Percentiles rank a stretch among this genome's conserved stretches.
Conservation (phyloP, 1,139 yeast genomes). For the Sugiyamaella sp. region DNA sequence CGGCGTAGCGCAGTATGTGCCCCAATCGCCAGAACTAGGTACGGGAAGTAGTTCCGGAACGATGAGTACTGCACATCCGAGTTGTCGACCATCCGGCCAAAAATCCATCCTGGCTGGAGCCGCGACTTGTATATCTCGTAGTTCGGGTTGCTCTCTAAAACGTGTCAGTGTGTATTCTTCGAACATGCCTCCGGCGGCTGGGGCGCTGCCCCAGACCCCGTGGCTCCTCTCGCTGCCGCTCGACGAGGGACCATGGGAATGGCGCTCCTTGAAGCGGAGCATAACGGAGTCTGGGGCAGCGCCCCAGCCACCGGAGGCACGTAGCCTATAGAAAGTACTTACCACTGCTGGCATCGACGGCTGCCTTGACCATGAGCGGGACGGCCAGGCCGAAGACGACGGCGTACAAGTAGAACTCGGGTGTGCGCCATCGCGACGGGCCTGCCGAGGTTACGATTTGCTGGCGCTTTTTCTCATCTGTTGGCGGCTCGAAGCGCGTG, state of each 20-base stretch:
- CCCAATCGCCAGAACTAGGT: slow-evolving; percentile 56
- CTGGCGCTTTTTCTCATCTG: slow-evolving; percentile 49
- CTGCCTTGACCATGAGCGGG: slow-evolving; percentile 81
- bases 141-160: slow-evolving; percentile 62
- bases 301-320: background rate
- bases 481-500: slow-evolving; percentile 63
- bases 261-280: no score
- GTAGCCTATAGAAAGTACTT: slow-evolving; percentile 7
- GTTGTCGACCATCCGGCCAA: slow-evolving; percentile 55
- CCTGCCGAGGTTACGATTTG: slow-evolving; percentile 50
- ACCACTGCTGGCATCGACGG: slow-evolving; percentile 72
- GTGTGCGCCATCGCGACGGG: slow-evolving; percentile 69
- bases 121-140: slow-evolving; percentile 63
- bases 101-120: slow-evolving; percentile 68
- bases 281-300: no score
- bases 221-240: background rate
- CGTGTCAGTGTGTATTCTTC: background rate
- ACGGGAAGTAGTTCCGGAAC: slow-evolving; percentile 76
- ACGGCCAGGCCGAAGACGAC: slow-evolving; percentile 66
- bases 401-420: slow-evolving; percentile 71
- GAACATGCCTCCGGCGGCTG: background rate
- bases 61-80: slow-evolving; percentile 88
- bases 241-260: background rate
- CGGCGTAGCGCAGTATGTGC: slow-evolving; percentile 59
- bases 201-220: background rate